These are phyloP conservation scores for Phtheirospermum japonicum DNA, from an alignment of 257 asterid genomes.

Conservation along the genomic window DNA sequence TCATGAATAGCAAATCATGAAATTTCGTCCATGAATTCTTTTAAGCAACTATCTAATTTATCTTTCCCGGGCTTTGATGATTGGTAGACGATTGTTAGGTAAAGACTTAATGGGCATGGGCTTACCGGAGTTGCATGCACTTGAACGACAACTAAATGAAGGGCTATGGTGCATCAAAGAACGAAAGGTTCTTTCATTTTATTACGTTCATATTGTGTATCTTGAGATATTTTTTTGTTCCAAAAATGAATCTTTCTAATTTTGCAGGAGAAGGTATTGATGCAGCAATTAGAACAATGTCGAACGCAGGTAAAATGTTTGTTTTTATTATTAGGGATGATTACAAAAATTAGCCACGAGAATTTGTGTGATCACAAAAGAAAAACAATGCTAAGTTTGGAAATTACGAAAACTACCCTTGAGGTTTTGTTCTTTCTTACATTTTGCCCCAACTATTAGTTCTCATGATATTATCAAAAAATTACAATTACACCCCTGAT, in stretches of 20 bases:
- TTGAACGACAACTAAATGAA: slow-evolving; percentile 59
- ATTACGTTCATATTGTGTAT: slow-evolving; percentile 1
- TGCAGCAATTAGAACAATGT: slow-evolving; percentile 49
- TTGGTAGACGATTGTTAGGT: slow-evolving; percentile 73
- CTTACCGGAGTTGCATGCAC: slow-evolving; percentile 47
- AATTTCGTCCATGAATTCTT: neutral
- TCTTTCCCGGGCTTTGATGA: slow-evolving; percentile 12
- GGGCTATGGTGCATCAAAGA: slow-evolving; percentile 57
- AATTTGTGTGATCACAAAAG: too few species aligned
- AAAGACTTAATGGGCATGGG: slow-evolving; percentile 53
- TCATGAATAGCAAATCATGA: slow-evolving; percentile 1
- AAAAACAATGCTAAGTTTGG: too few species aligned
- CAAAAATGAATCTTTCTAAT: slow-evolving; percentile 3
- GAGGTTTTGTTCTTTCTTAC: neutral
- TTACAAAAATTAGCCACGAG: neutral
- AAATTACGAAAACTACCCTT: neutral
- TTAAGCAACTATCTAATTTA: neutral
- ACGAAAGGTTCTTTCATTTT: slow-evolving; percentile 45
- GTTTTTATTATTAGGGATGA: neutral
- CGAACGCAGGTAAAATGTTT: slow-evolving; percentile 39
- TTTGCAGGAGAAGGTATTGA: slow-evolving; percentile 50
- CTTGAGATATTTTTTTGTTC: slow-evolving; percentile 15
- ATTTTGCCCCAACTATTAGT: neutral
- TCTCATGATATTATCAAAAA: neutral
- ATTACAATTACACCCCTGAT: neutral